Base-by-base conservation (phyloP, 2,329 filamentous ascomycete genomes). In the Diplodia corticola region DNA sequence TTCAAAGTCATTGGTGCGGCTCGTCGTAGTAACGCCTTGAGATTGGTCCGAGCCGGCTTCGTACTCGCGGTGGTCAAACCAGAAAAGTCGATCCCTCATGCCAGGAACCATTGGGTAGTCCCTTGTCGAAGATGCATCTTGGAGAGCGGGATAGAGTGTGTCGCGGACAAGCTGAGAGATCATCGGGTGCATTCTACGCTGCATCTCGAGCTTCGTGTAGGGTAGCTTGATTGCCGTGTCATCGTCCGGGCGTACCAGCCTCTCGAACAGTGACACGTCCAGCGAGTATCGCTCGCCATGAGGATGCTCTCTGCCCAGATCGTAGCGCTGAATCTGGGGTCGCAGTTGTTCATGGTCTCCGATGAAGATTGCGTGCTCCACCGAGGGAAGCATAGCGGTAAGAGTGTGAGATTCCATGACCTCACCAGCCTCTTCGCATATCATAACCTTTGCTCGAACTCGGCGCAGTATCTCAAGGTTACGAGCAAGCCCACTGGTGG, bases 391-490 rank as follows among this genome's bases (percentile, higher is more conserved):
- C 4, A 91, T 73, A 0, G 88, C 82, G 0, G 86, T 85, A 1
- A 91, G 72, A 2, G 85, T 77, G 67, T 91, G 88, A 0, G 85
- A 80, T 72, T 91, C 89, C 35, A 91, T 78, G 0, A 91, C 85
- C 68, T 91, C 88, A 0, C 84, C 89, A 1, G 89, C 89, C 71
- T 91, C 89, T 72, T 91, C 89, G 37, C 86, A 89, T 0, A 91
- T 73, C 17, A 91, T 73, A 0, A 89, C 82, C 67, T 89, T 88
- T 35, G 79, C 77, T 6, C 76, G 71, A 1, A 89, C 67, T 7
- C 80, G 79, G 7, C 81, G 79, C 0, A 90, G 76, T 1, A 85
- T 69, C 0, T 79, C 74, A 0, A 86, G 73, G 17, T 85, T 77
- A 76, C 71, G 86, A 80, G 87, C 87, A 1, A 89, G 76, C 0